These are phyloP conservation scores for Kurtzmaniella quercitrusa DNA, from an alignment of 1,139 yeast species.

Conservation along the genomic window DNA sequence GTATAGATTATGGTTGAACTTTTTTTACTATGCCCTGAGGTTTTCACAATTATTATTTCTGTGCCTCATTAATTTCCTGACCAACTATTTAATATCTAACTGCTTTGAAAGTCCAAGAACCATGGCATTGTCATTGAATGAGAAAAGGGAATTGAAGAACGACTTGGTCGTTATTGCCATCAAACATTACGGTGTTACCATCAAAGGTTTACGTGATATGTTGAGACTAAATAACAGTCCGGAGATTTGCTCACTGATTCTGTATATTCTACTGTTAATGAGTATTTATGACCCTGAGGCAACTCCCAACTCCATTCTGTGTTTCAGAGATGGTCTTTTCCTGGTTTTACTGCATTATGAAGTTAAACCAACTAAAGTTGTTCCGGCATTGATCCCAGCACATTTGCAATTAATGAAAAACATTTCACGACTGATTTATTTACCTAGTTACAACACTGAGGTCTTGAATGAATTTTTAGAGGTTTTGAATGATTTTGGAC, in stretches of 20 bases:
- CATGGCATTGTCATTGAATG: conserved; percentile 12
- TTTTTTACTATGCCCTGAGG: conserved; percentile 24
- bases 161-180: conserved; percentile 27
- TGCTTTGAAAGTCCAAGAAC: conserved; percentile 17
- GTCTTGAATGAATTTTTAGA: conserved; percentile 25
- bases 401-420: conserved; percentile 38
- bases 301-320: conserved; percentile 32
- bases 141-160: conserved; percentile 20
- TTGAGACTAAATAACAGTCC: conserved; percentile 31
- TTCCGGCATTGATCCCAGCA: conserved; percentile 20
- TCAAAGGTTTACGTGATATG: conserved; percentile 28
- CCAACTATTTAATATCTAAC: conserved; percentile 37
- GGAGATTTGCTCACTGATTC: conserved; percentile 32
- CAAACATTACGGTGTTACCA: conserved; percentile 36
- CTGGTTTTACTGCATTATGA: conserved; percentile 32
- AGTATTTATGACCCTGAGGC: conserved; percentile 46
- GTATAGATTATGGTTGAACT: conserved; percentile 33
- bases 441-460: conserved; percentile 35
- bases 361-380: conserved; percentile 12
- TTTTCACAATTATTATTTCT: conserved; percentile 29
- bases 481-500: conserved; percentile 4
- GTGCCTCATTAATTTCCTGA: conserved; percentile 37
- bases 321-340: conserved; percentile 43
- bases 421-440: conserved; percentile 32
- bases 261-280: conserved; percentile 40